phyloP scores from a whole-genome alignment of 805 yeast species.

The Yarrowia osloensis region DNA sequence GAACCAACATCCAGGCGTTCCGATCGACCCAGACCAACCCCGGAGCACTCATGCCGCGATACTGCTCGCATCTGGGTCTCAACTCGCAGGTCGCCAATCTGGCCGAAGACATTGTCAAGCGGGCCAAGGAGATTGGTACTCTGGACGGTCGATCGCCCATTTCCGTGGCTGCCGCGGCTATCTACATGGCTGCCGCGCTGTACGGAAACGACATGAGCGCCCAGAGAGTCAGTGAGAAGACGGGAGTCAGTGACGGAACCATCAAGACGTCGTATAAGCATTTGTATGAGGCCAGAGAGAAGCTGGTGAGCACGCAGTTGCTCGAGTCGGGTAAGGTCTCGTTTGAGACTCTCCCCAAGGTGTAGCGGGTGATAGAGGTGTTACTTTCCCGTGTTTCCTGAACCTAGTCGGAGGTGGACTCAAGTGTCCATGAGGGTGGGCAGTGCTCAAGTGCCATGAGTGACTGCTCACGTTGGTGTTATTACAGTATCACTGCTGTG shows the following conservation, averaged over 20 bases:
- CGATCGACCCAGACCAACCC: constrained; percentile 85
- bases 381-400: too few relatives aligned
- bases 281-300: constrained; percentile 69
- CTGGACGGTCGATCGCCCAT: constrained; percentile 96
- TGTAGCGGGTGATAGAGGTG: constrained; percentile 14
- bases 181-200: constrained; percentile 89
- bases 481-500: too few relatives aligned
- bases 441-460: too few relatives aligned
- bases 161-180: constrained; percentile 96
- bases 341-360: constrained; percentile 49
- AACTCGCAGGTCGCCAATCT: constrained; percentile 82
- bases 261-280: constrained; percentile 88
- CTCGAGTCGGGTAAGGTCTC: constrained; percentile 64
- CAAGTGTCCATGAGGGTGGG: too few relatives aligned
- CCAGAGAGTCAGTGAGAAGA: constrained; percentile 79
- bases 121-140: constrained; percentile 88
- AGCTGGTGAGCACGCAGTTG: constrained; percentile 78
- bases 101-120: constrained; percentile 88
- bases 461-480: too few relatives aligned
- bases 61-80: constrained; percentile 92
- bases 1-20: constrained; percentile 46
- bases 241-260: constrained; percentile 97
- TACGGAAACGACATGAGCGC: constrained; percentile 78
- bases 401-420: too few relatives aligned
- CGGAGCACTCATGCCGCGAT: constrained; percentile 91